A percentile compares a stretch with the other conserved stretches of the same genome.
phyloP scores from a whole-genome alignment of 352 stramenopile species.

The Globisporangium emineosum region DNA sequence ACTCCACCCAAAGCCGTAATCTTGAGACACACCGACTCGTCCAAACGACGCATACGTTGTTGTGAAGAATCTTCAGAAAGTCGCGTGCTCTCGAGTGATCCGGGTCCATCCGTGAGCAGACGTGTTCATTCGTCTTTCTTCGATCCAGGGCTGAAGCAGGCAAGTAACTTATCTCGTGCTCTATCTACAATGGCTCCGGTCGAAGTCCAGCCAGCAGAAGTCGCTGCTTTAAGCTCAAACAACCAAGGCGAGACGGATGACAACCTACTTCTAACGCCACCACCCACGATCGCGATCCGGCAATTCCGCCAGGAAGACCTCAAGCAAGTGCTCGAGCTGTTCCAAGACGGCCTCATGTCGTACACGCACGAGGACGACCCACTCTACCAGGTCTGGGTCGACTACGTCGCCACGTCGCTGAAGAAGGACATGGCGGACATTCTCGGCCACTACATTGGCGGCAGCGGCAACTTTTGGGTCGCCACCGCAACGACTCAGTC shows the following conservation, averaged over 20 bases:
- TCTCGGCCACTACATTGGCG: conserved; percentile 8
- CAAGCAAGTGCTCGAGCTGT: conserved; percentile 16
- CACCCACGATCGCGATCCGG: conserved; percentile 10
- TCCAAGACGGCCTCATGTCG: conserved; percentile 12
- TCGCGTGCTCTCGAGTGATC: neutral
- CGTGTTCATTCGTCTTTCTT: neutral
- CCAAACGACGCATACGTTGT: neutral
- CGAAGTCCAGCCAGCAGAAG: neutral
- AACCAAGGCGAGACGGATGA: neutral
- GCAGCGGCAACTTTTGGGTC: conserved; percentile 20
- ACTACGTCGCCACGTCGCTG: conserved; percentile 13
- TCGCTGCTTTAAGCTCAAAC: neutral
- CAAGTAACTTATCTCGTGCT: too few species aligned
- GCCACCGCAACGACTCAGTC: neutral
- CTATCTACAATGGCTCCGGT: neutral
- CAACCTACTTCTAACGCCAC: neutral
- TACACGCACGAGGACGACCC: conserved; percentile 10
- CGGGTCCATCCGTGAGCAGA: neutral
- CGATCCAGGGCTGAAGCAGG: neutral
- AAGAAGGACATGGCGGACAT: conserved; percentile 22
- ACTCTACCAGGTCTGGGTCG: conserved; percentile 15
- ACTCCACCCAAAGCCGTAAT: neutral
- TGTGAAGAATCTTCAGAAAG: neutral
- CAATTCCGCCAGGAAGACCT: conserved; percentile 20
- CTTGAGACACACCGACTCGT: neutral